phyloP scores from a whole-genome alignment of 2,329 filamentous ascomycete species.

The Aspergillus sp. region DNA sequence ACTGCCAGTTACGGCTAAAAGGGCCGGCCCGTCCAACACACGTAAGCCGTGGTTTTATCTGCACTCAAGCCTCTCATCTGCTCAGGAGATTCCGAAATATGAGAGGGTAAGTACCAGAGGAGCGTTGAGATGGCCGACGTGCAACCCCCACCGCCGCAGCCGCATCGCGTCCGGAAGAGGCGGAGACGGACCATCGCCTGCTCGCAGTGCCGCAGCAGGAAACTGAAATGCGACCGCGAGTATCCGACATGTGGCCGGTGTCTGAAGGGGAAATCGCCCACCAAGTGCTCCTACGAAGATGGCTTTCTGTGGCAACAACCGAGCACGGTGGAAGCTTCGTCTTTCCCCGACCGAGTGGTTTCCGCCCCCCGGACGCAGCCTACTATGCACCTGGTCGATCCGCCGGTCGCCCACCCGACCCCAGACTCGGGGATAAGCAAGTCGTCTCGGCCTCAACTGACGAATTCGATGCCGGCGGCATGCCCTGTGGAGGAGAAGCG shows the following conservation, averaged over 20 bases:
- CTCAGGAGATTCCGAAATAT: neutral
- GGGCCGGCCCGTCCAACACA: slow-evolving; percentile 11
- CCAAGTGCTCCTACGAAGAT: slow-evolving; percentile 46
- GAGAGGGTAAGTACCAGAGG: neutral
- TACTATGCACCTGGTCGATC: slow-evolving; percentile 27
- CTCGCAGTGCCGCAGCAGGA: slow-evolving; percentile 47
- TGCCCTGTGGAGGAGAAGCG: slow-evolving; percentile 31
- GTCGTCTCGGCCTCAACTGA: slow-evolving; percentile 30
- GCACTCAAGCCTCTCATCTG: neutral
- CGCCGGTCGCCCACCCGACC: slow-evolving; percentile 29
- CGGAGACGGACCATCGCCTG: slow-evolving; percentile 48
- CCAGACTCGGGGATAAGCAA: slow-evolving; percentile 38
- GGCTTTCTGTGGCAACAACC: slow-evolving; percentile 47
- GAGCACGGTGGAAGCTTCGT: slow-evolving; percentile 34
- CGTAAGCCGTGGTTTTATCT: slow-evolving; percentile 22
- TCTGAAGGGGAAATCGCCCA: slow-evolving; percentile 41
- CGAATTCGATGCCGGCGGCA: slow-evolving; percentile 5
- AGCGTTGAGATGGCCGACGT: slow-evolving; percentile 22
- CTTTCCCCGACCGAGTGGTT: slow-evolving; percentile 30
- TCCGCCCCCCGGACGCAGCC: slow-evolving; percentile 20
- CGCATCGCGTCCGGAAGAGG: slow-evolving; percentile 41
- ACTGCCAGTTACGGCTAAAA: slow-evolving; percentile 18
- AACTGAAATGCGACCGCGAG: slow-evolving; percentile 49
- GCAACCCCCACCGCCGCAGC: slow-evolving; percentile 15
- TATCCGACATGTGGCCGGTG: slow-evolving; percentile 48